These are phyloP conservation scores for Arthrobotrys sinensis DNA, from an alignment of 2,329 filamentous ascomycete species.

Conservation along the genomic window DNA sequence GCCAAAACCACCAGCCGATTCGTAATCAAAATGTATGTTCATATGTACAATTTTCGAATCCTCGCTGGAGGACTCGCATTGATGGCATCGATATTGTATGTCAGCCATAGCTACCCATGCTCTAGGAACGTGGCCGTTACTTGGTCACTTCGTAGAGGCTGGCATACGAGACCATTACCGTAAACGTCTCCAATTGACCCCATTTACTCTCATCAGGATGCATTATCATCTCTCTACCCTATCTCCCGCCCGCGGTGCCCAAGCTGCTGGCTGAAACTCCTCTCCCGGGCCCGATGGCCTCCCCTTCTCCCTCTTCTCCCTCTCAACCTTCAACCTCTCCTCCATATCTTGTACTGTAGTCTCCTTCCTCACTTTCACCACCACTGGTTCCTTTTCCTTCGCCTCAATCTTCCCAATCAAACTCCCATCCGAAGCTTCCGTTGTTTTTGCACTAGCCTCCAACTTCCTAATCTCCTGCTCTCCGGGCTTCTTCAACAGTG, in stretches of 20 bases:
- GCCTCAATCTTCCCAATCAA: constrained; percentile 9
- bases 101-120: too few relatives aligned
- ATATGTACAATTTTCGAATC: constrained; percentile 8
- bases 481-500: constrained; percentile 66
- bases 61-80: neutral
- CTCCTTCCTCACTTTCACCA: constrained; percentile 9
- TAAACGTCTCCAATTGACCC: neutral
- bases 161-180: neutral
- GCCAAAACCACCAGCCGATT: neutral
- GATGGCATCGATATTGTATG: too few relatives aligned
- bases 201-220: neutral
- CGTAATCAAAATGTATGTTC: neutral
- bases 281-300: constrained; percentile 46
- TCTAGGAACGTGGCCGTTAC: neutral
- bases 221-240: neutral
- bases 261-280: constrained; percentile 48
- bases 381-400: neutral
- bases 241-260: constrained; percentile 23
- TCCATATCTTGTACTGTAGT: constrained; percentile 56
- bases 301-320: constrained; percentile 51
- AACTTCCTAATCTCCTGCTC: constrained; percentile 38
- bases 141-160: too few relatives aligned
- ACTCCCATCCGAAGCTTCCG: constrained; percentile 38
- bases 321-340: constrained; percentile 46
- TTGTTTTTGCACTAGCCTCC: constrained; percentile 22